Conservation (phyloP, 371 early-diverging fungal species). For the Zychaea mexicana region DNA sequence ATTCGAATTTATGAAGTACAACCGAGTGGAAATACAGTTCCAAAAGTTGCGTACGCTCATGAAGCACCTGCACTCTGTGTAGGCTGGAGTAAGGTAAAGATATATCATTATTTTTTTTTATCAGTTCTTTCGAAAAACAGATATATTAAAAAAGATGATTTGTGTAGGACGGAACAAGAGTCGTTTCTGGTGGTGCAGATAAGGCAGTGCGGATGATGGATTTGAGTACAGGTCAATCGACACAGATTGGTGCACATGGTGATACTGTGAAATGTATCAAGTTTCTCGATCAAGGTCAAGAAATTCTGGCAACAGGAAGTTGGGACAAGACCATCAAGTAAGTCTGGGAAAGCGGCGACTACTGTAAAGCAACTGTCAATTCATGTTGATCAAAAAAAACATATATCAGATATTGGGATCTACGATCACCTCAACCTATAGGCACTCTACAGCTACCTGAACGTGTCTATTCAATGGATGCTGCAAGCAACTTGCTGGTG, state of each 20-base stretch:
- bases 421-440: slow-evolving; percentile 75
- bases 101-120: background rate
- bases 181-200: slow-evolving; percentile 62
- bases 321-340: slow-evolving; percentile 95
- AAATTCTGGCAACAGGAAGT: slow-evolving; percentile 81
- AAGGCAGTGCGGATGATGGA: slow-evolving; percentile 81
- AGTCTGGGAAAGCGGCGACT: background rate
- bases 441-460: slow-evolving; percentile 79
- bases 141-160: background rate
- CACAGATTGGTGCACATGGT: slow-evolving; percentile 80
- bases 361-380: background rate
- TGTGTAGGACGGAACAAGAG: slow-evolving; percentile 22
- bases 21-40: slow-evolving; percentile 67
- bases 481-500: slow-evolving; percentile 47
- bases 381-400: background rate
- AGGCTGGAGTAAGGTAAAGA: slow-evolving; percentile 84
- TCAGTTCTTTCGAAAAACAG: background rate
- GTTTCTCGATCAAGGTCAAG: slow-evolving; percentile 68
- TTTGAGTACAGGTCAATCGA: slow-evolving; percentile 74
- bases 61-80: slow-evolving; percentile 85
- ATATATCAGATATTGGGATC: slow-evolving; percentile 94
- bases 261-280: slow-evolving; percentile 74
- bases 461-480: slow-evolving; percentile 90
- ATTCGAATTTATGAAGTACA: slow-evolving; percentile 91
- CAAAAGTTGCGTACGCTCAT: slow-evolving; percentile 82